Percentiles rank a stretch among this genome's conserved stretches.
phyloP scores from a whole-genome alignment of 371 early-diverging fungal species.

The Mucor mucedo region DNA sequence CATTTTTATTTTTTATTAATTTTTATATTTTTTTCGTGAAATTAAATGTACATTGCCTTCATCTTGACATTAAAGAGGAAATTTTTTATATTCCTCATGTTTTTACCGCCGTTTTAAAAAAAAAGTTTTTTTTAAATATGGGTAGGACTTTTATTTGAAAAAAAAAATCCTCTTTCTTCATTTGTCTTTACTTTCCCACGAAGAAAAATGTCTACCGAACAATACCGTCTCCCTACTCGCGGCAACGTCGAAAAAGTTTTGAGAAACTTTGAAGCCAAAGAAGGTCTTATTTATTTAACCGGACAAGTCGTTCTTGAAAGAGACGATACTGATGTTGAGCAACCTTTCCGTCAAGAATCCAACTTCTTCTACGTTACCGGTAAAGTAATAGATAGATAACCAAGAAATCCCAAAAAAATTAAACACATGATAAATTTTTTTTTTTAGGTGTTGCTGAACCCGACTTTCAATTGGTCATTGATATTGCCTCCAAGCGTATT shows the following conservation, averaged over 20 bases:
- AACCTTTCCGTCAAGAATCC: slow-evolving; percentile 84
- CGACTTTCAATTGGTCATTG: slow-evolving; percentile 73
- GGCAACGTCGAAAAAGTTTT: slow-evolving; percentile 71
- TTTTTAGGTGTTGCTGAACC: slow-evolving; percentile 72
- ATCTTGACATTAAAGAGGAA: too few relatives aligned
- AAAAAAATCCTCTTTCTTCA: background rate
- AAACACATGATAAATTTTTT: slow-evolving; percentile 3
- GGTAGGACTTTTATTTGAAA: too few relatives aligned
- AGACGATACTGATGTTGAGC: slow-evolving; percentile 80
- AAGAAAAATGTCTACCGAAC: slow-evolving; percentile 27
- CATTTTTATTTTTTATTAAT: too few relatives aligned
- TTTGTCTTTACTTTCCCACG: slow-evolving; percentile 24
- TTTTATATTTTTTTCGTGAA: too few relatives aligned
- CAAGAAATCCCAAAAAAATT: background rate
- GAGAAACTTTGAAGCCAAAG: slow-evolving; percentile 56
- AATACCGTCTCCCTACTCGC: slow-evolving; percentile 54
- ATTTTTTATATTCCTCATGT: too few relatives aligned
- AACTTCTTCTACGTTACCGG: slow-evolving; percentile 79
- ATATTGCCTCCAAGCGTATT: slow-evolving; percentile 66
- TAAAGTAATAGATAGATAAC: slow-evolving; percentile 11
- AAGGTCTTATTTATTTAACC: slow-evolving; percentile 71
- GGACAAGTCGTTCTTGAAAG: slow-evolving; percentile 69
- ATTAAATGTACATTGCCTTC: too few relatives aligned
- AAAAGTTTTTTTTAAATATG: too few relatives aligned
- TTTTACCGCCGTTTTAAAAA: too few relatives aligned